Conservation (phyloP, 176 grass and related monocot species). For the Hordeum vulgare region DNA sequence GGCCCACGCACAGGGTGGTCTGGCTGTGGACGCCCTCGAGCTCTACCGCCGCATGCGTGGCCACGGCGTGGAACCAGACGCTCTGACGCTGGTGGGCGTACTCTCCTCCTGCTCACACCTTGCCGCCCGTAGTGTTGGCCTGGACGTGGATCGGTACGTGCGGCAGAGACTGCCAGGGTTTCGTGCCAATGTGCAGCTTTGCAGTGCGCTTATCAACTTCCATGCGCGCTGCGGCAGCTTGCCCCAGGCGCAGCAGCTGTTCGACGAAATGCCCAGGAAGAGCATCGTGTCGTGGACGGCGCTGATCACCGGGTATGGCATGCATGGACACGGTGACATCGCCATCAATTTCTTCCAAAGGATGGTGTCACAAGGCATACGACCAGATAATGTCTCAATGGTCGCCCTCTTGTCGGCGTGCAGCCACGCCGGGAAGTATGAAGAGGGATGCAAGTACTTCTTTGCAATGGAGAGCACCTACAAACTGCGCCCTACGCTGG, state of each 20-base stretch:
- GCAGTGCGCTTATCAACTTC: constrained; percentile 64
- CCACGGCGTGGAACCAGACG: constrained; percentile 43
- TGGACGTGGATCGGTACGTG: constrained; percentile 25
- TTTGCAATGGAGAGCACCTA: constrained; percentile 33
- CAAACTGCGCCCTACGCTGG: constrained; percentile 15
- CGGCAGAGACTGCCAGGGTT: constrained; percentile 4
- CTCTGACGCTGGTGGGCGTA: constrained; percentile 51
- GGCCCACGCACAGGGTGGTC: constrained; percentile 47
- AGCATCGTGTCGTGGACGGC: constrained; percentile 64
- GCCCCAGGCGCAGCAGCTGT: constrained; percentile 40
- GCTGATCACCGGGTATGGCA: constrained; percentile 60
- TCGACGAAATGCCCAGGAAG: constrained; percentile 43
- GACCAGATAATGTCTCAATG: constrained; percentile 38
- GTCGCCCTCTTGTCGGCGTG: constrained; percentile 58
- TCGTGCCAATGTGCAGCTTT: constrained; percentile 40
- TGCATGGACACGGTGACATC: constrained; percentile 46
- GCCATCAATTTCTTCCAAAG: constrained; percentile 41
- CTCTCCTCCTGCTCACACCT: constrained; percentile 59
- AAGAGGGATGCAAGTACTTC: constrained; percentile 49
- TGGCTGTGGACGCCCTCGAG: constrained; percentile 35
- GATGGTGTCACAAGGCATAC: constrained; percentile 36
- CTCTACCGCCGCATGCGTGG: constrained; percentile 43
- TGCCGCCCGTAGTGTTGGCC: constrained; percentile 29
- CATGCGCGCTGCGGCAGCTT: constrained; percentile 45
- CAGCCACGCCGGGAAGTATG: constrained; percentile 51